These are phyloP conservation scores for Sporothrix dimorphospora DNA, from an alignment of 2,329 filamentous ascomycete species.

Conservation along the genomic window DNA sequence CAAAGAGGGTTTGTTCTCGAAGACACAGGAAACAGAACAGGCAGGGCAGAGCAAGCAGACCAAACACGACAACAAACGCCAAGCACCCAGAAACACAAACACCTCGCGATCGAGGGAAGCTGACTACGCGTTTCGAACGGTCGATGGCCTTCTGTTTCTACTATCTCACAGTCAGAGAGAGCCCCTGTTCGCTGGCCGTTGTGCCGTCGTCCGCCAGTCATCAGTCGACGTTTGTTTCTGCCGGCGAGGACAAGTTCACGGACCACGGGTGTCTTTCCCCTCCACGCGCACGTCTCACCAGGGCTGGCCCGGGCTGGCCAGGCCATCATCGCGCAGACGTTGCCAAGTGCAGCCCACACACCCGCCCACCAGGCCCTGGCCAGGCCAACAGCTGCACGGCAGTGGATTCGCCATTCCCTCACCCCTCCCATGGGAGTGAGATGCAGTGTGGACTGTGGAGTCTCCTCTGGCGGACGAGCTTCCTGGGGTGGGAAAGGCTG, in stretches of 20 bases:
- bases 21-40: not conserved
- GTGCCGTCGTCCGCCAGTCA: not conserved
- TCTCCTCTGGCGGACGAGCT: not conserved
- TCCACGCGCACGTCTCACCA: not conserved
- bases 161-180: not conserved
- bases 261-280: not conserved
- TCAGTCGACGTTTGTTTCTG: not conserved
- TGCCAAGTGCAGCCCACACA: not conserved
- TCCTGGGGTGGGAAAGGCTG: constrained; percentile 15
- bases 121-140: not conserved
- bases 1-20: not conserved
- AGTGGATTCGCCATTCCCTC: constrained; percentile 16
- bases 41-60: no score
- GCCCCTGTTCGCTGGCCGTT: no score
- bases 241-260: not conserved
- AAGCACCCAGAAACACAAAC: not conserved
- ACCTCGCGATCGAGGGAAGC: not conserved
- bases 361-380: not conserved
- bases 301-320: not conserved
- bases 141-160: not conserved
- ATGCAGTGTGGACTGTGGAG: constrained; percentile 23
- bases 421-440: constrained; percentile 1
- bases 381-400: constrained; percentile 12
- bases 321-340: not conserved
- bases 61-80: not conserved